A percentile compares a stretch with the other conserved stretches of the same genome.
These are phyloP conservation scores for Phytophthora melonis DNA, from an alignment of 352 stramenopile genomes.

Conservation along the genomic window DNA sequence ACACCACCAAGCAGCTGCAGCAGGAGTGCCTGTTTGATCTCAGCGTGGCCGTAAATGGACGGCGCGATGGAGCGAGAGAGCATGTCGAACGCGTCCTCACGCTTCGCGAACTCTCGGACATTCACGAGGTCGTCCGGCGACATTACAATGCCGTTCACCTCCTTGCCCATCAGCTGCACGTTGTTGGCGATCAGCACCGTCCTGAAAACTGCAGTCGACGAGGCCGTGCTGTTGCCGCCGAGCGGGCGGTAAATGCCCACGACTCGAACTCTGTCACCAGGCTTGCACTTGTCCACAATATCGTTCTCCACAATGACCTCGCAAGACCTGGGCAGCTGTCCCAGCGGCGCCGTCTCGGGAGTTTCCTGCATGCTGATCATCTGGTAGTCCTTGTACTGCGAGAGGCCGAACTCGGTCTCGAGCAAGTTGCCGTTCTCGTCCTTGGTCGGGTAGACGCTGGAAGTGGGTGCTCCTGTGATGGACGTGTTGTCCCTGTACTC, in stretches of 20 bases:
- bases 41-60: conserved; percentile 98
- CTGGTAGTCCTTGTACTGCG: conserved; percentile 99
- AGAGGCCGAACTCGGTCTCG: conserved; percentile 99
- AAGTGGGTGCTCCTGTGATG: conserved; percentile 90
- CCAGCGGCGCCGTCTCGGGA: conserved; percentile 95
- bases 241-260: conserved; percentile 96
- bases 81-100: conserved; percentile 92
- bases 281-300: conserved; percentile 99
- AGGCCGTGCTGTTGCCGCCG: conserved; percentile 74
- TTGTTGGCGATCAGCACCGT: conserved; percentile 98
- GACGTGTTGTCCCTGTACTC: conserved; percentile 98
- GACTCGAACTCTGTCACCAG: conserved; percentile 96
- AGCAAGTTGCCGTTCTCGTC: conserved; percentile 97
- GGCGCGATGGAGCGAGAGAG: conserved; percentile 96
- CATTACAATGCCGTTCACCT: conserved; percentile 95
- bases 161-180: conserved; percentile 94
- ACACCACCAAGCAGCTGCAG: conserved; percentile 91
- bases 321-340: conserved; percentile 97
- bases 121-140: conserved; percentile 92
- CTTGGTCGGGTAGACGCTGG: conserved; percentile 94
- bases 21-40: conserved; percentile 97
- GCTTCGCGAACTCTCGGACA: conserved; percentile 94
- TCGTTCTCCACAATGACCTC: conserved; percentile 99
- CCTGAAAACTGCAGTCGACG: conserved; percentile 93
- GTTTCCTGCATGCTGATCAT: conserved; percentile 90